phyloP scores from a whole-genome alignment of 352 stramenopile genomes.

The Globisporangium okanoganense region DNA sequence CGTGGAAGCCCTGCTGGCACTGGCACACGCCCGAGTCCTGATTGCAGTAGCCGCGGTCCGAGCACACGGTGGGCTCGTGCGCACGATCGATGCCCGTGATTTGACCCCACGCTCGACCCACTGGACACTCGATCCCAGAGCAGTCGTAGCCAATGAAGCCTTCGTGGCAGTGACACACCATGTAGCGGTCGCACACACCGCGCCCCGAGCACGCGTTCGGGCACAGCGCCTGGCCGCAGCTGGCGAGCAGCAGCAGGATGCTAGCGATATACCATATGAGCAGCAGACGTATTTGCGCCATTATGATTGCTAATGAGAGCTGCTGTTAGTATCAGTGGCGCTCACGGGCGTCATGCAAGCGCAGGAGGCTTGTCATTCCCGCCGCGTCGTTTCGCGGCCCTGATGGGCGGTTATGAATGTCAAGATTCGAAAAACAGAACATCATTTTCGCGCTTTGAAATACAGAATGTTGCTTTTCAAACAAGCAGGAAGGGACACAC shows the following conservation, averaged over 20 bases:
- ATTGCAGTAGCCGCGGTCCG: constrained; percentile 68
- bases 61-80: constrained; percentile 48
- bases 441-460: neutral
- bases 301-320: neutral
- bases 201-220: constrained; percentile 53
- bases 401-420: neutral
- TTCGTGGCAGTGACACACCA: constrained; percentile 51
- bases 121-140: constrained; percentile 42
- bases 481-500: no score
- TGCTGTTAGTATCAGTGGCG: neutral
- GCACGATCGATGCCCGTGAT: constrained; percentile 40
- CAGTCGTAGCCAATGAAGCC: constrained; percentile 68
- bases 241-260: neutral
- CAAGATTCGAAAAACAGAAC: neutral
- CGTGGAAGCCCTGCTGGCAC: constrained; percentile 82
- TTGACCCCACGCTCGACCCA: constrained; percentile 50
- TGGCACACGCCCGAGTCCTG: constrained; percentile 58
- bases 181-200: constrained; percentile 49
- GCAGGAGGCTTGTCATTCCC: neutral
- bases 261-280: neutral
- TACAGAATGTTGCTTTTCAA: no score
- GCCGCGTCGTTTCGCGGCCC: constrained; percentile 3
- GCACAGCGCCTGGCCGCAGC: constrained; percentile 29
- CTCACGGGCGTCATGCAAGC: neutral
- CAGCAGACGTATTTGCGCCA: neutral